Evolutionary conservation across 371 early-diverging fungal genomes (phyloP), one percentile per base, ranked within the genome.

Genomic region (Blakeslea trispora): DNA sequence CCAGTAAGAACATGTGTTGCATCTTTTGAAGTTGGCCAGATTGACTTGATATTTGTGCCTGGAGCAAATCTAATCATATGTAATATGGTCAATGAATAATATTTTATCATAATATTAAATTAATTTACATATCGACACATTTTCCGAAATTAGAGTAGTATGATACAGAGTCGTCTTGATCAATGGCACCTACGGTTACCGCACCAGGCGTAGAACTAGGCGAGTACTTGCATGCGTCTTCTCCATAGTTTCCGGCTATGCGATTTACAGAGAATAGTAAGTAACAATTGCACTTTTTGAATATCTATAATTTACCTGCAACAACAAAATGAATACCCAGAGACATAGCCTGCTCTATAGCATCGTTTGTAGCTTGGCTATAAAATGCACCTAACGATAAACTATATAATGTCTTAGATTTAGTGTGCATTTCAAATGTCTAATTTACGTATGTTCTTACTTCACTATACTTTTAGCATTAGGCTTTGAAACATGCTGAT

Each of bases 161-260:
- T 9, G 92, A 88, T 32, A 86, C 75, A 1, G 77, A 78, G 69
- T 93, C 92, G 45, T 82, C 81, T 32, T 71, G 60, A 67, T 89
- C 86, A 15, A 90, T 88, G 0, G 93, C 93, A 8, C 95, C 99
- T 8, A 95, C 96, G 0, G 95, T 96, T 44, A 96, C 72, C 1
- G 92, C 95, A 34, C 85, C 77, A 8, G 81, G 72, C 2, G 89
- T 88, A 15, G 90, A 85, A 15, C 91, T 92, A 19, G 99, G 97
- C 0, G 93, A 91, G 52, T 83, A 87, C 34, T 76, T 65, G 68
- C 97, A 96, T 1, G 97, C 96, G 64, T 92, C 87, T 55, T 74
- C 77, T 41, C 75, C 82, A 40, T 81, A 79, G 45, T 84, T 85
- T 10, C 86, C 86, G 13, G 86, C 84, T 50, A 55, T 21, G 19